phyloP scores from a whole-genome alignment of 2,329 filamentous ascomycete genomes.

The Coniella vitis region DNA sequence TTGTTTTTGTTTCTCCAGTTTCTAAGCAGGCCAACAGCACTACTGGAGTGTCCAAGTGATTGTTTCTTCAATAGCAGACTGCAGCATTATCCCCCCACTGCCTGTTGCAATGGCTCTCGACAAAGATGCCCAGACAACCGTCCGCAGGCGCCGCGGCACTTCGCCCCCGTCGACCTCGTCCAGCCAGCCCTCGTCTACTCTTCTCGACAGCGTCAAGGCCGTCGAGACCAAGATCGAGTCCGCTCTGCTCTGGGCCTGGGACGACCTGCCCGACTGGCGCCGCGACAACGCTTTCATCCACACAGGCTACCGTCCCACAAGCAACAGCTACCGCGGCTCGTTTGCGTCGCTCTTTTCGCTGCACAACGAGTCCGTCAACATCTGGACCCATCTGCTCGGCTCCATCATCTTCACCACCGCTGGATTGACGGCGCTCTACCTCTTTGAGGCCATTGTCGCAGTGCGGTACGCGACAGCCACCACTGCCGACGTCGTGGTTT shows the following conservation, averaged over 20 bases:
- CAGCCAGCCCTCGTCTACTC: neutral
- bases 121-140: neutral
- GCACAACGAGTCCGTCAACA: conserved; percentile 56
- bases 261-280: conserved; percentile 52
- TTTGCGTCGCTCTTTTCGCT: conserved; percentile 43
- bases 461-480: conserved; percentile 61
- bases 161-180: conserved; percentile 11
- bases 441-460: conserved; percentile 46
- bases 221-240: conserved; percentile 34
- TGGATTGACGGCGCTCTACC: conserved; percentile 35
- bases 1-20: neutral
- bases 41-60: too few relatives aligned
- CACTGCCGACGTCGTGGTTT: conserved; percentile 59
- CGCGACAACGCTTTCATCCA: conserved; percentile 53
- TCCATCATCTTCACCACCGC: conserved; percentile 46
- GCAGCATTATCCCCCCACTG: too few relatives aligned
- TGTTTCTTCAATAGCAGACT: too few relatives aligned
- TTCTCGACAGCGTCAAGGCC: conserved; percentile 22
- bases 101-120: neutral
- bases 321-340: conserved; percentile 40
- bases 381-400: conserved; percentile 58
- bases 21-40: too few relatives aligned
- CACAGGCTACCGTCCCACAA: conserved; percentile 46
- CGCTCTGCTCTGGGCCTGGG: conserved; percentile 45
- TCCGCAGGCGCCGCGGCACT: conserved; percentile 10